A percentile compares a stretch with the other conserved stretches of the same genome.
Evolutionary conservation across 768 basidiomycete species (phyloP).

Genomic region (Butyriboletus loyo): DNA sequence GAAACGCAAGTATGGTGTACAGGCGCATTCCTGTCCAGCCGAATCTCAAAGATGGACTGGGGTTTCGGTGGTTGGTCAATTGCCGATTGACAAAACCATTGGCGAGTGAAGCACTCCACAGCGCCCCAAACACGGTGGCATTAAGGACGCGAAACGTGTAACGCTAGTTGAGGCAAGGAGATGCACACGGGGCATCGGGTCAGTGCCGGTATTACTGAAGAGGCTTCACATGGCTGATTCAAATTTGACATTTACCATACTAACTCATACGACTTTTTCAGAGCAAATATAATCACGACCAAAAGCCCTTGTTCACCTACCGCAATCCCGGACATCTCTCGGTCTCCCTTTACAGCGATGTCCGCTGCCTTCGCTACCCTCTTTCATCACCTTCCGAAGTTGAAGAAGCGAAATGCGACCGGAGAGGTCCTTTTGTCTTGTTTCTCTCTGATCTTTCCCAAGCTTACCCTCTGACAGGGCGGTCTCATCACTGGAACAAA

Average conservation of each 20-base stretch:
- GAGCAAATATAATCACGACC: not conserved
- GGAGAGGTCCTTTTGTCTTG: conserved; percentile 19
- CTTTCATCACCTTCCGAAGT: not conserved
- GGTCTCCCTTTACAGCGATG: conserved; percentile 8
- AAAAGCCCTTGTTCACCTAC: too few relatives aligned
- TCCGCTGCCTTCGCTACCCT: conserved; percentile 37
- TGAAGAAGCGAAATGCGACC: conserved; percentile 16
- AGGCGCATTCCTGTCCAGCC: not conserved
- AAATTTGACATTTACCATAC: too few relatives aligned
- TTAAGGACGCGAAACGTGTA: too few relatives aligned
- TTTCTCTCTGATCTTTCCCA: not conserved
- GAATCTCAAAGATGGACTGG: not conserved
- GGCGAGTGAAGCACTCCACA: too few relatives aligned
- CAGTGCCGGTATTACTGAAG: not conserved
- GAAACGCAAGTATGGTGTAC: too few relatives aligned
- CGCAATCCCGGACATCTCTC: too few relatives aligned
- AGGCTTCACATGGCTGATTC: not conserved
- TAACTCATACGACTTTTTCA: not conserved
- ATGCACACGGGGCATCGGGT: not conserved
- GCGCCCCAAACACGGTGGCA: too few relatives aligned
- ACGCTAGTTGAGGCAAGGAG: too few relatives aligned
- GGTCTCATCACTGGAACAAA: conserved; percentile 75
- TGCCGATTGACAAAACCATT: not conserved
- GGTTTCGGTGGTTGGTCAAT: not conserved
- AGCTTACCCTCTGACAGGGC: conserved; percentile 44